Percentiles rank a stretch among this genome's conserved stretches.
Evolutionary conservation across 2,329 filamentous ascomycete species (phyloP).

Genomic region (Grosmannia huntii): DNA sequence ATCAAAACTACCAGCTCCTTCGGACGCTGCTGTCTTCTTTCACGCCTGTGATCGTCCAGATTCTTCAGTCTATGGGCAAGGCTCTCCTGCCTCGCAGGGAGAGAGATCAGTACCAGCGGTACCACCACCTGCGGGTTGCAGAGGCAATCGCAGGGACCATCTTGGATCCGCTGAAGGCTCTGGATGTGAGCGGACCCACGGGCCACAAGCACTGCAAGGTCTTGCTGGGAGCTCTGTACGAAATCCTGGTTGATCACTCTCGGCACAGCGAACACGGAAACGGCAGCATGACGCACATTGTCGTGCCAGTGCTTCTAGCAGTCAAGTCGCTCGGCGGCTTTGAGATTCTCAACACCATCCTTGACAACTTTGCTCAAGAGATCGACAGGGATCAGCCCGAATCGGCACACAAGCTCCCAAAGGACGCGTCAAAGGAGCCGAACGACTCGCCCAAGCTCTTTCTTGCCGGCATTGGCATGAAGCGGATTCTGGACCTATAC

Average conservation of each 20-base stretch:
- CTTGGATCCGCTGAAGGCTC: conserved; percentile 48
- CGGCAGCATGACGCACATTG: conserved; percentile 31
- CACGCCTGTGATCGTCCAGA: conserved; percentile 66
- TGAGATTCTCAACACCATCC: conserved; percentile 56
- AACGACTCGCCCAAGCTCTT: conserved; percentile 34
- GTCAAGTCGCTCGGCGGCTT: conserved; percentile 78
- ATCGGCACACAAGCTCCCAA: neutral
- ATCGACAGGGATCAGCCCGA: conserved; percentile 23
- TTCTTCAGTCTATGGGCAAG: conserved; percentile 78
- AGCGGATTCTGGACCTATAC: conserved; percentile 77
- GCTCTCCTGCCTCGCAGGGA: conserved; percentile 63
- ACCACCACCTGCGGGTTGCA: conserved; percentile 42
- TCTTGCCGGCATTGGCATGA: conserved; percentile 48
- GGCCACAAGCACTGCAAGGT: conserved; percentile 74
- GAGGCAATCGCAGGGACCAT: conserved; percentile 59
- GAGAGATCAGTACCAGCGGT: conserved; percentile 46
- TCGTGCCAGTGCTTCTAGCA: conserved; percentile 68
- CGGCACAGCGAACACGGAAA: conserved; percentile 33
- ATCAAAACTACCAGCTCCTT: conserved; percentile 65
- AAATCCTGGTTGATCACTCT: conserved; percentile 60
- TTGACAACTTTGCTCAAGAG: conserved; percentile 50
- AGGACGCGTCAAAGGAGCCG: conserved; percentile 15
- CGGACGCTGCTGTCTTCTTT: conserved; percentile 66
- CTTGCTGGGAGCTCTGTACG: conserved; percentile 63
- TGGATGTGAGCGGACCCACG: conserved; percentile 37